A percentile compares a stretch with the other conserved stretches of the same genome.
Evolutionary conservation across 1,139 yeast genomes (phyloP).

Genomic region (Saccharomycopsis phalli): DNA sequence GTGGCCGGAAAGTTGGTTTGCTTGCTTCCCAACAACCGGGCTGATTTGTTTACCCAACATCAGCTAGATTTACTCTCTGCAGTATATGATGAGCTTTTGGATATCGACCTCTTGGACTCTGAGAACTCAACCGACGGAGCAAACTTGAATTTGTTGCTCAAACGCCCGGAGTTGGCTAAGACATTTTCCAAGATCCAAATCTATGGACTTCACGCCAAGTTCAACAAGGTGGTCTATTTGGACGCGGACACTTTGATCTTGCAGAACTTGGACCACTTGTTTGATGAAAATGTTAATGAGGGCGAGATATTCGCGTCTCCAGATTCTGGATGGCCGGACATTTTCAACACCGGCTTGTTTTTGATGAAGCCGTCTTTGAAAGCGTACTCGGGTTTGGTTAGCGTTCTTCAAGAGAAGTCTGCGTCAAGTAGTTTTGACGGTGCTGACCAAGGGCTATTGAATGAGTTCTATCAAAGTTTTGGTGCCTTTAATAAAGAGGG

Average conservation of each 20-base stretch:
- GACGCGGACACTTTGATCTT: conserved; percentile 79
- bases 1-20: conserved; percentile 13
- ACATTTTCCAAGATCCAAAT: conserved; percentile 68
- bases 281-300: conserved; percentile 30
- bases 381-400: conserved; percentile 38
- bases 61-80: conserved; percentile 20
- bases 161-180: conserved; percentile 65
- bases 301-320: conserved; percentile 65
- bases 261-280: conserved; percentile 34
- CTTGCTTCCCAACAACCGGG: conserved; percentile 13
- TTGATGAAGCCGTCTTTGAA: conserved; percentile 49
- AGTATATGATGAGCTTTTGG: conserved; percentile 28
- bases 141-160: conserved; percentile 31
- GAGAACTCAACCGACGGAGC: conserved; percentile 23
- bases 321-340: conserved; percentile 93
- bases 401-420: conserved; percentile 27
- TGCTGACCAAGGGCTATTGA: conserved; percentile 90
- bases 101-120: conserved; percentile 27
- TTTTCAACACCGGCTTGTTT: conserved; percentile 86
- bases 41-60: conserved; percentile 4
- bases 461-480: conserved; percentile 59
- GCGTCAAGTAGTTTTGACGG: conserved; percentile 63
- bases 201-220: conserved; percentile 53
- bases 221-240: conserved; percentile 56
- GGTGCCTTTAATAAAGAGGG: conserved; percentile 26